phyloP scores from a whole-genome alignment of 495 filamentous ascomycete species.

The Aspergillus diversus region DNA sequence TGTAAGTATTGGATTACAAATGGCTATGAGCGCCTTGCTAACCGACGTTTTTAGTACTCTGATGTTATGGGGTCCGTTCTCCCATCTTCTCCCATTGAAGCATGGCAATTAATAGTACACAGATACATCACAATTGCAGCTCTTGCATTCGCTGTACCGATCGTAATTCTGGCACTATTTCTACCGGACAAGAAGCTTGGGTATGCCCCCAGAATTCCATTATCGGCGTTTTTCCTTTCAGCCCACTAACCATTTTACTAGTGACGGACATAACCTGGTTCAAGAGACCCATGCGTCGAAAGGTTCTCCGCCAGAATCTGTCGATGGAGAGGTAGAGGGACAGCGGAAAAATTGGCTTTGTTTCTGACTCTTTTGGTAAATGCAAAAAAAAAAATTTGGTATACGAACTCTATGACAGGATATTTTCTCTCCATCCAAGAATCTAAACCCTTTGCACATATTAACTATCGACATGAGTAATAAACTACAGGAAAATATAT shows the following conservation, averaged over 20 bases:
- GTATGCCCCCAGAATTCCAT: slow-evolving; percentile 26
- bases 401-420: background rate
- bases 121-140: slow-evolving; percentile 52
- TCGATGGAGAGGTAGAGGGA: slow-evolving; percentile 4
- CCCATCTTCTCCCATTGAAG: background rate
- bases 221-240: background rate
- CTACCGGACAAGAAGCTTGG: slow-evolving; percentile 49
- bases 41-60: slow-evolving; percentile 38
- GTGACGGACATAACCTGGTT: slow-evolving; percentile 38
- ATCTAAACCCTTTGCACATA: background rate
- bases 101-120: slow-evolving; percentile 4
- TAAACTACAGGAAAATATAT: too few species aligned
- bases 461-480: background rate
- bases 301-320: background rate
- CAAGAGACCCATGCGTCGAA: slow-evolving; percentile 20
- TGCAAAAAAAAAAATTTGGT: background rate
- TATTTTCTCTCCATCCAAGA: background rate
- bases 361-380: background rate
- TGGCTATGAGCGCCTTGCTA: slow-evolving; percentile 10
- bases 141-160: slow-evolving; percentile 40
- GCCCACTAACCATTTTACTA: slow-evolving; percentile 15
- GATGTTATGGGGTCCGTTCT: slow-evolving; percentile 44
- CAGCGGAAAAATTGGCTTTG: background rate
- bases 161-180: slow-evolving; percentile 41
- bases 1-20: slow-evolving; percentile 28